These are phyloP conservation scores for Aspergillus bombycis DNA, from an alignment of 2,329 filamentous ascomycete genomes.

Conservation along the genomic window DNA sequence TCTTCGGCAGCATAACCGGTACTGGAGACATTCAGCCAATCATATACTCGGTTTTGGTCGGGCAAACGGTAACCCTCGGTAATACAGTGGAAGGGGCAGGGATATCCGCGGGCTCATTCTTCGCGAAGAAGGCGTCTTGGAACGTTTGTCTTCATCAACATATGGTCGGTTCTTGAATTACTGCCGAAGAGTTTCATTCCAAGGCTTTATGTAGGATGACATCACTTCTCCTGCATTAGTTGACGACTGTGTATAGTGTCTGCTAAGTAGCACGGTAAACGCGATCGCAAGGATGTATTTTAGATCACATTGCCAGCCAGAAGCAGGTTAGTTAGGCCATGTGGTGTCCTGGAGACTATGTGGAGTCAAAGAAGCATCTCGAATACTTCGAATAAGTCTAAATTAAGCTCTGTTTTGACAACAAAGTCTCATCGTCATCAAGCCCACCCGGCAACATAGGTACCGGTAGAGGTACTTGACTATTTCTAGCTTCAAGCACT, in stretches of 20 bases:
- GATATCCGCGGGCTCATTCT: not conserved
- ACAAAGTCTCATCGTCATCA: not conserved
- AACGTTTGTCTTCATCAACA: not conserved
- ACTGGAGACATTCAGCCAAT: constrained; percentile 30
- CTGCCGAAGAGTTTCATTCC: not conserved
- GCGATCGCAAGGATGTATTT: not conserved
- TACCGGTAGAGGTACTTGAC: not conserved
- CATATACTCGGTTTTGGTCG: constrained; percentile 33
- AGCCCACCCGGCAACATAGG: no score
- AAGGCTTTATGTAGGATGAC: not conserved
- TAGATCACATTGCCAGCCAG: not conserved
- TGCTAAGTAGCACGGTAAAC: not conserved
- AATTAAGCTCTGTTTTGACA: not conserved
- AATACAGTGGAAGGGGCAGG: constrained; percentile 9
- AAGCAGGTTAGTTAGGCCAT: not conserved
- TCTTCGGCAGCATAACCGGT: constrained; percentile 17
- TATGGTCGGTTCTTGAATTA: not conserved
- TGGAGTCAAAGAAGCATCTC: not conserved
- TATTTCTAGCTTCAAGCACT: not conserved
- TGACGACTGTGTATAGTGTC: not conserved
- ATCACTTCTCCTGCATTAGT: not conserved
- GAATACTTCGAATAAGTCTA: not conserved
- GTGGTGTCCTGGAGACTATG: not conserved
- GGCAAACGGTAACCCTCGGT: constrained; percentile 23
- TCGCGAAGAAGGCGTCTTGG: not conserved